Conservation (phyloP, 495 filamentous ascomycete species). For the Lasiosphaeria hispida region DNA sequence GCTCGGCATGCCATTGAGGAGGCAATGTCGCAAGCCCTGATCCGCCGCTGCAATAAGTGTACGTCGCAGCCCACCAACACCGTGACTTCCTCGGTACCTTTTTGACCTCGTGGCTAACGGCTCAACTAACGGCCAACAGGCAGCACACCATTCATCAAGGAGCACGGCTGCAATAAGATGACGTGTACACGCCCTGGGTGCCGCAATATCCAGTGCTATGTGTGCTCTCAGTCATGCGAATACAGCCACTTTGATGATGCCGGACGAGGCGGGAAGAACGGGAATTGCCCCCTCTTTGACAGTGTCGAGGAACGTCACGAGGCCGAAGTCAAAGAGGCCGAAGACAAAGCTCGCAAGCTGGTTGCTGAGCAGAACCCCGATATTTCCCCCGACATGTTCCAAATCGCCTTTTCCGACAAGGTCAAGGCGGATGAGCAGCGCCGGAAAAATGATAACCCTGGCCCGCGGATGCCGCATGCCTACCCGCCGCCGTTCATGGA, state of each 20-base stretch:
- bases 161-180: constrained; percentile 84
- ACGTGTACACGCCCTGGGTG: constrained; percentile 57
- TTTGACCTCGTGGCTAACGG: not conserved
- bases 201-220: constrained; percentile 63
- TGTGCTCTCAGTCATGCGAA: constrained; percentile 62
- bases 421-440: constrained; percentile 44
- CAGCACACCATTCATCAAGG: constrained; percentile 65
- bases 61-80: constrained; percentile 14
- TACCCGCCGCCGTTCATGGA: not conserved
- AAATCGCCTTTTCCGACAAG: constrained; percentile 56
- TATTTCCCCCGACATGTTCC: constrained; percentile 54
- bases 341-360: constrained; percentile 55
- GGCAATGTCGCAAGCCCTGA: constrained; percentile 76
- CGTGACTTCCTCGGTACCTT: not conserved
- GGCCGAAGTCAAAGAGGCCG: constrained; percentile 64
- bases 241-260: constrained; percentile 54
- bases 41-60: constrained; percentile 72
- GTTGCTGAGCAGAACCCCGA: constrained; percentile 59
- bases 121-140: constrained; percentile 47
- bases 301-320: constrained; percentile 59
- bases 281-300: constrained; percentile 68
- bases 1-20: constrained; percentile 72
- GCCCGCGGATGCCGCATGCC: not conserved
- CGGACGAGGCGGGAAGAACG: constrained; percentile 39
- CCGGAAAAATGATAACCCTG: constrained; percentile 10